Conservation (phyloP, 345 rosid genomes). For the Angophora floribunda region DNA sequence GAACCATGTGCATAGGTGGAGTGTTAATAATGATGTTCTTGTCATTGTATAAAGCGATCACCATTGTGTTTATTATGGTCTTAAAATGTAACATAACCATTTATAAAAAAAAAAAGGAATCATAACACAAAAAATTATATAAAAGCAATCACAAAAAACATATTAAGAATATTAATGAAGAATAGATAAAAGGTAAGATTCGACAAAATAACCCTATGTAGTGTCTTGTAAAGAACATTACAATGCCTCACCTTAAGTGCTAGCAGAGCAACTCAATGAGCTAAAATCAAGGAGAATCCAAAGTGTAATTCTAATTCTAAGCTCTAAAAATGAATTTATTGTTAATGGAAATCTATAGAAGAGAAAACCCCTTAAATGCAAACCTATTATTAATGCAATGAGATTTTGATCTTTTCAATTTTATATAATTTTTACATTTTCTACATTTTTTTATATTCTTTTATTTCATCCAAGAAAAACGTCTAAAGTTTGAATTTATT, state of each 20-base stretch:
- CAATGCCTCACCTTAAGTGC: neutral
- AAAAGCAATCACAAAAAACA: neutral
- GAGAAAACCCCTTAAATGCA: neutral
- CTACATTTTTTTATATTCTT: too few species aligned
- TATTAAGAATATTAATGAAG: neutral
- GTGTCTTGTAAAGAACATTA: neutral
- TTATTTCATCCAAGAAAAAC: too few species aligned
- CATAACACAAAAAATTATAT: neutral
- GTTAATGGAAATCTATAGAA: neutral
- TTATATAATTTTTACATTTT: too few species aligned
- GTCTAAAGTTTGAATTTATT: too few species aligned
- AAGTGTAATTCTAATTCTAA: neutral
- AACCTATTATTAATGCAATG: neutral
- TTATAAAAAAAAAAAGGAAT: neutral
- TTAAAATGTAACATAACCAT: neutral
- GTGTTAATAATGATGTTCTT: neutral
- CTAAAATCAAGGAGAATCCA: neutral
- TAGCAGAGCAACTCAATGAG: neutral
- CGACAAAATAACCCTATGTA: neutral
- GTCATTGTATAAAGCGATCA: neutral
- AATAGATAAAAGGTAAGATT: neutral
- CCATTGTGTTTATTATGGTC: neutral
- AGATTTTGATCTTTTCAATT: too few species aligned
- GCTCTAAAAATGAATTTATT: neutral
- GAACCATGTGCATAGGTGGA: neutral